A percentile compares a stretch with the other conserved stretches of the same genome.
phyloP scores from a whole-genome alignment of 345 rosid species.

The Citrus glauca region DNA sequence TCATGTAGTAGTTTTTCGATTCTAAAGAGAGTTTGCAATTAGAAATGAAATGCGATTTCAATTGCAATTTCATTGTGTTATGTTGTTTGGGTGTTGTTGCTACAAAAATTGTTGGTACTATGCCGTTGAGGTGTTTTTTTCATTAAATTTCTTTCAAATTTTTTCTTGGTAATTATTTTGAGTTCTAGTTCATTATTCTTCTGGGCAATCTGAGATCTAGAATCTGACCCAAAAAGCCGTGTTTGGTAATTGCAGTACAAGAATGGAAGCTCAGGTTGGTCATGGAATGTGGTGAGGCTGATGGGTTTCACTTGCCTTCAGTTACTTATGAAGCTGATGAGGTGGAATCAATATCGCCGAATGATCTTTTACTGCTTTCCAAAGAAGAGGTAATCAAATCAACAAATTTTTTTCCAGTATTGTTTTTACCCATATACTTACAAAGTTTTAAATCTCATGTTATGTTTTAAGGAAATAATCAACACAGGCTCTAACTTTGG shows the following conservation, averaged over 20 bases:
- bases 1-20: background rate
- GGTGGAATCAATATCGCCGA: constrained; percentile 52
- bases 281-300: constrained; percentile 66
- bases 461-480: background rate
- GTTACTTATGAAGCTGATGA: constrained; percentile 56
- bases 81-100: background rate
- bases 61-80: background rate
- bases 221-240: background rate
- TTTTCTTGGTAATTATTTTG: background rate
- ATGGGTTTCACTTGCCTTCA: constrained; percentile 58
- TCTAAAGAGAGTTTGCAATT: background rate
- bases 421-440: background rate
- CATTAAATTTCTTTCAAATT: background rate
- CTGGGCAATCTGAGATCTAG: background rate
- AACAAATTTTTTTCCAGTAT: background rate
- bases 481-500: background rate
- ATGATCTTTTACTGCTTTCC: constrained; percentile 82
- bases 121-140: background rate
- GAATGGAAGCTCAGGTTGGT: constrained; percentile 67
- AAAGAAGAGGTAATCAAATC: constrained; percentile 56
- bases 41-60: background rate
- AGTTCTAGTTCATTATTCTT: background rate
- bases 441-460: background rate
- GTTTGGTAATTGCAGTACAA: constrained; percentile 34
- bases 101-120: background rate